phyloP scores from a whole-genome alignment of 495 filamentous ascomycete genomes.

The Neurospora sp. region DNA sequence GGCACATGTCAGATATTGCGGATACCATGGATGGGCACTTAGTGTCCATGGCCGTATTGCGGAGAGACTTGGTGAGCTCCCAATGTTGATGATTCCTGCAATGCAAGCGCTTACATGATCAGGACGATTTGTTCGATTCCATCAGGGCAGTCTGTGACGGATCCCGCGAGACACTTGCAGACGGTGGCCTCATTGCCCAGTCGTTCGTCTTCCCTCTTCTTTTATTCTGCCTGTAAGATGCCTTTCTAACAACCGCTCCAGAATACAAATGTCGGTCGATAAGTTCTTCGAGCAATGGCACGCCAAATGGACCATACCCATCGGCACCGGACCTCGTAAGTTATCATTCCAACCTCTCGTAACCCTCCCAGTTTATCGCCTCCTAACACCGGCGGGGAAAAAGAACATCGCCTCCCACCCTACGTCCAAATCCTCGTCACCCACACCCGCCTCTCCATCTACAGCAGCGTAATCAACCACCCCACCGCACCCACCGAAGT shows the following conservation, averaged over 20 bases:
- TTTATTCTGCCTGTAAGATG: background rate
- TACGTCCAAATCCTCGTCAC: conserved; percentile 69
- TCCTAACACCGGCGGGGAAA: background rate
- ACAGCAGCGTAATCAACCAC: conserved; percentile 65
- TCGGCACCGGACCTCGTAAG: conserved; percentile 47
- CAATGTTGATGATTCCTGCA: background rate
- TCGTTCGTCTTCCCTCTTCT: conserved; percentile 29
- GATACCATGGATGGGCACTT: conserved; percentile 59
- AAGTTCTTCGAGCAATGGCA: conserved; percentile 55
- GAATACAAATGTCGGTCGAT: conserved; percentile 51
- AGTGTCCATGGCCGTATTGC: conserved; percentile 56
- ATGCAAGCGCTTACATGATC: conserved; percentile 5
- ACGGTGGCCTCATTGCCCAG: conserved; percentile 46
- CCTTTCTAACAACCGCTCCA: conserved; percentile 9
- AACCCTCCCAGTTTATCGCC: background rate
- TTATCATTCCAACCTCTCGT: background rate
- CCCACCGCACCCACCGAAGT: conserved; percentile 59
- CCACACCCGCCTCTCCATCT: conserved; percentile 62
- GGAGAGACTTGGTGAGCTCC: conserved; percentile 54
- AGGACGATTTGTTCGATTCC: conserved; percentile 51
- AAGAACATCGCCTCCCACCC: conserved; percentile 53
- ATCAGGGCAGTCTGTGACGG: conserved; percentile 56
- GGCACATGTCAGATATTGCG: conserved; percentile 53
- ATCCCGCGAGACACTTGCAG: conserved; percentile 30
- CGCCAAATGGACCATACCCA: conserved; percentile 48